Evolutionary conservation across 2,329 filamentous ascomycete species (phyloP).

Genomic region (Chaetomium globosum): DNA sequence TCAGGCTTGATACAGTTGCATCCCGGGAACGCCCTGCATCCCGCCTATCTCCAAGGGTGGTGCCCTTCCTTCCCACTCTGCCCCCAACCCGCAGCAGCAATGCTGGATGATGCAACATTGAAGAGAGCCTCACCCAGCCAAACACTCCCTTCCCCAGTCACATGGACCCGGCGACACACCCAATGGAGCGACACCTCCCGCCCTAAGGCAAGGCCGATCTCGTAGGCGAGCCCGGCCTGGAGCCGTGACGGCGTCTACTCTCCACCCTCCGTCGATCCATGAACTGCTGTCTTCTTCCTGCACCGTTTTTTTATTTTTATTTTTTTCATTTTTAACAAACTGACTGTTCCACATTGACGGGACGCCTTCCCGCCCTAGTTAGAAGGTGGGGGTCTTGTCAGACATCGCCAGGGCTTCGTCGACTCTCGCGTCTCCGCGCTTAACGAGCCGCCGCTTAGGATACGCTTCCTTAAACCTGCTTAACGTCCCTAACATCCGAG

Average conservation of each 20-base stretch:
- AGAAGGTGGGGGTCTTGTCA: constrained; percentile 17
- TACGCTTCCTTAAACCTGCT: constrained; percentile 1
- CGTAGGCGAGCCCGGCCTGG: constrained; percentile 17
- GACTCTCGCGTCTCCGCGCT: constrained; percentile 6
- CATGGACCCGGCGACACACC: constrained; percentile 21
- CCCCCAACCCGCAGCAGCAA: neutral
- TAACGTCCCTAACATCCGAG: constrained; percentile 11
- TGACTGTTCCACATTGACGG: constrained; percentile 25
- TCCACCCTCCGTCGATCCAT: constrained; percentile 13
- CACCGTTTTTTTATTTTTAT: constrained; percentile 3
- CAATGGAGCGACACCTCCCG: constrained; percentile 28
- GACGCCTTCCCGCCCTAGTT: constrained; percentile 21
- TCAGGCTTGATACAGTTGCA: constrained; percentile 22
- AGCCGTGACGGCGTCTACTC: constrained; percentile 13
- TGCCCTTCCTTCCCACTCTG: constrained; percentile 6
- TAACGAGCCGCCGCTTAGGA: neutral
- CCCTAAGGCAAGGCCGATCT: constrained; percentile 8
- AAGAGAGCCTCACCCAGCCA: constrained; percentile 28
- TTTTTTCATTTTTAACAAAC: neutral
- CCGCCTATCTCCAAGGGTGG: constrained; percentile 8
- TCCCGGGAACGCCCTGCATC: constrained; percentile 19
- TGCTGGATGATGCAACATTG: constrained; percentile 19
- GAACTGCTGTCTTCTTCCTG: constrained; percentile 6
- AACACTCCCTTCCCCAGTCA: constrained; percentile 21
- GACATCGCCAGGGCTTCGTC: neutral